Conservation (phyloP, 2,329 filamentous ascomycete species). For the Colletotrichum incanum region DNA sequence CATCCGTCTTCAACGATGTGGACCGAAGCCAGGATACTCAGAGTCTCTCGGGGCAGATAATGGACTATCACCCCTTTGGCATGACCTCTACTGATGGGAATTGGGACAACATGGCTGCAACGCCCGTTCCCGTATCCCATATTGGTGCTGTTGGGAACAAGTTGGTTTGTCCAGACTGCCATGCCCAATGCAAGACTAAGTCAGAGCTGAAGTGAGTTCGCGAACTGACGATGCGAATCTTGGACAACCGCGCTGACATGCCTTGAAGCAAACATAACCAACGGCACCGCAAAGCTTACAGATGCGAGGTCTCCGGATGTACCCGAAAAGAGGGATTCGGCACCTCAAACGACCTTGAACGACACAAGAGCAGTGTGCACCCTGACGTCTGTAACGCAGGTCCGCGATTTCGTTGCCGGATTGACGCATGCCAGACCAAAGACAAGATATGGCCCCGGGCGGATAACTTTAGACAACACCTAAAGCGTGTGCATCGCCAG, state of each 20-base stretch:
- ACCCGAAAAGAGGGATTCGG: conserved; percentile 77
- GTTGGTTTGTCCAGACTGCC: conserved; percentile 59
- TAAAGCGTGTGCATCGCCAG: conserved; percentile 76
- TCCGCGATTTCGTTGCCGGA: conserved; percentile 73
- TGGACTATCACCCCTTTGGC: conserved; percentile 48
- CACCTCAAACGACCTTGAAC: conserved; percentile 84
- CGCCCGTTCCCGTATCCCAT: conserved; percentile 29
- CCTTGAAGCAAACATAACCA: conserved; percentile 79
- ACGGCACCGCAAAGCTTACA: conserved; percentile 78
- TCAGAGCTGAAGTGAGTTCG: conserved; percentile 70
- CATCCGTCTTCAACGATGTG: conserved; percentile 60
- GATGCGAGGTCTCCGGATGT: conserved; percentile 74
- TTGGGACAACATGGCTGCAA: not conserved
- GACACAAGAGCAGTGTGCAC: conserved; percentile 84
- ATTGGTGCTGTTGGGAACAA: conserved; percentile 38
- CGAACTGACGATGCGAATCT: not conserved
- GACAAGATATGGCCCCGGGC: conserved; percentile 83
- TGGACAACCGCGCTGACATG: conserved; percentile 45
- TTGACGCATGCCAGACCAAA: conserved; percentile 69
- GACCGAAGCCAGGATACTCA: conserved; percentile 59
- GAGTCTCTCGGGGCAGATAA: conserved; percentile 55
- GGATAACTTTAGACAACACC: conserved; percentile 90
- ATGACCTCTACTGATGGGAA: not conserved
- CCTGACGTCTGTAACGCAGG: conserved; percentile 60
- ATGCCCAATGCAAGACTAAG: conserved; percentile 61